Evolutionary conservation across 2,329 filamentous ascomycete species (phyloP).

Genomic region (Fusarium robinianum): DNA sequence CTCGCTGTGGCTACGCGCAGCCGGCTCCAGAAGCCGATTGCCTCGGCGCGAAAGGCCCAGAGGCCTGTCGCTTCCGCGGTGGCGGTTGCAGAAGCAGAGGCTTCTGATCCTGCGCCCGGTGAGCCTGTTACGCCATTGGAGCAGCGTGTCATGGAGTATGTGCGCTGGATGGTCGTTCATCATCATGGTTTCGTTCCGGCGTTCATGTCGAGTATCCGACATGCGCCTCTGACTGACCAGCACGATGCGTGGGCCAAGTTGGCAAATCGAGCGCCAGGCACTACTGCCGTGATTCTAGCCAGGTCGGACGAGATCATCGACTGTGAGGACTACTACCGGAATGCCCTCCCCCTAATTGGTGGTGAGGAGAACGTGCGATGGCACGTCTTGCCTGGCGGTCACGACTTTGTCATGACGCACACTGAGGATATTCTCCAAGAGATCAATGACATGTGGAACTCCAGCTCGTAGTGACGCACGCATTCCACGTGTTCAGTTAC

Average conservation of each 20-base stretch:
- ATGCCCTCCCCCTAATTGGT: slow-evolving; percentile 56
- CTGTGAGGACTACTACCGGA: slow-evolving; percentile 51
- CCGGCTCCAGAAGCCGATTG: slow-evolving; percentile 57
- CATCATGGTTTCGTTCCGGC: slow-evolving; percentile 63
- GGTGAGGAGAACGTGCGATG: slow-evolving; percentile 55
- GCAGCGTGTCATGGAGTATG: slow-evolving; percentile 52
- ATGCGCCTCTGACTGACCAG: slow-evolving; percentile 59
- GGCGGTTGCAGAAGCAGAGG: slow-evolving; percentile 51
- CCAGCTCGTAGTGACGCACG: slow-evolving; percentile 10
- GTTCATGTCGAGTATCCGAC: slow-evolving; percentile 62
- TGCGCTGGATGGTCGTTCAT: slow-evolving; percentile 62
- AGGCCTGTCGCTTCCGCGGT: slow-evolving; percentile 35
- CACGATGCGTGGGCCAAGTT: slow-evolving; percentile 56
- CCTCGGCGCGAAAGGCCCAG: slow-evolving; percentile 39
- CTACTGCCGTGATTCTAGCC: slow-evolving; percentile 58
- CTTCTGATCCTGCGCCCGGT: slow-evolving; percentile 37
- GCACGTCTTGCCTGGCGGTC: slow-evolving; percentile 57
- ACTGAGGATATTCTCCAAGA: slow-evolving; percentile 48
- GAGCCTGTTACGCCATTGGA: slow-evolving; percentile 48
- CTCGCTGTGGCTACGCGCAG: slow-evolving; percentile 53
- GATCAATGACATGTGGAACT: slow-evolving; percentile 55
- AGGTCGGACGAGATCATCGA: slow-evolving; percentile 57
- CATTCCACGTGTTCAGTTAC: not conserved
- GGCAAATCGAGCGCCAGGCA: slow-evolving; percentile 46
- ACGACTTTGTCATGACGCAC: slow-evolving; percentile 68